Evolutionary conservation across 2,329 filamentous ascomycete species (phyloP).

Genomic region (Fusarium avenaceum): DNA sequence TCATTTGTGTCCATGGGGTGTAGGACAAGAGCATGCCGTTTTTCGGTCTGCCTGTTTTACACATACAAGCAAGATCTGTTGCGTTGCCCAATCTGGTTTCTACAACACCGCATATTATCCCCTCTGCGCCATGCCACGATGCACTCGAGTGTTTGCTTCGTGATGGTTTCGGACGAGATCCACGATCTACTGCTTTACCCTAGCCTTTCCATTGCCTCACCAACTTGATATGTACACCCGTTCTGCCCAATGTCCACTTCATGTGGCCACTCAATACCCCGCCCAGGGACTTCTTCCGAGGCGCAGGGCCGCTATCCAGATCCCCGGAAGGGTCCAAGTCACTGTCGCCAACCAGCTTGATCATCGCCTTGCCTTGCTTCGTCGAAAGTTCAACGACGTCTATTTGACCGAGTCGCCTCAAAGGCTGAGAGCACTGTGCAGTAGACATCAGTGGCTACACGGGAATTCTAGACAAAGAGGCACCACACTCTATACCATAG

Average conservation of each 20-base stretch:
- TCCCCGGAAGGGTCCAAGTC: slow-evolving; percentile 35
- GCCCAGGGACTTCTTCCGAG: slow-evolving; percentile 39
- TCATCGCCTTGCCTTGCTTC: slow-evolving; percentile 11
- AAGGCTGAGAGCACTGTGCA: slow-evolving; percentile 1
- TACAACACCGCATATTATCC: slow-evolving; percentile 30
- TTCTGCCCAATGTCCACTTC: slow-evolving; percentile 25
- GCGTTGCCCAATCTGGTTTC: slow-evolving; percentile 21
- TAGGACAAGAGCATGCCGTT: slow-evolving; percentile 12
- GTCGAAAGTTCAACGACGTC: slow-evolving; percentile 30
- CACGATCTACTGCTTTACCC: slow-evolving; percentile 7
- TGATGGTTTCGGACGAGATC: slow-evolving; percentile 18
- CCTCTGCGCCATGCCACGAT: slow-evolving; percentile 25
- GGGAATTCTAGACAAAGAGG: slow-evolving; percentile 1
- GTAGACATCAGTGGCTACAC: slow-evolving; percentile 19
- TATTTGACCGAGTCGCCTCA: slow-evolving; percentile 31
- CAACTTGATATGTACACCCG: slow-evolving; percentile 38
- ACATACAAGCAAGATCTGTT: slow-evolving; percentile 33
- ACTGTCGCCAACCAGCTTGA: slow-evolving; percentile 42
- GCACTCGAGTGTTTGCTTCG: slow-evolving; percentile 33
- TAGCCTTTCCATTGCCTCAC: slow-evolving; percentile 22
- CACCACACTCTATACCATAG: slow-evolving; percentile 6
- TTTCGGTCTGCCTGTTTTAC: slow-evolving; percentile 46
- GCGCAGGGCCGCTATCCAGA: slow-evolving; percentile 44
- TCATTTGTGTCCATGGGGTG: not conserved
- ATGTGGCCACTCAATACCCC: slow-evolving; percentile 32